Base-by-base conservation (phyloP, 495 filamentous ascomycete species). In the Hyaloscypha variabilis region DNA sequence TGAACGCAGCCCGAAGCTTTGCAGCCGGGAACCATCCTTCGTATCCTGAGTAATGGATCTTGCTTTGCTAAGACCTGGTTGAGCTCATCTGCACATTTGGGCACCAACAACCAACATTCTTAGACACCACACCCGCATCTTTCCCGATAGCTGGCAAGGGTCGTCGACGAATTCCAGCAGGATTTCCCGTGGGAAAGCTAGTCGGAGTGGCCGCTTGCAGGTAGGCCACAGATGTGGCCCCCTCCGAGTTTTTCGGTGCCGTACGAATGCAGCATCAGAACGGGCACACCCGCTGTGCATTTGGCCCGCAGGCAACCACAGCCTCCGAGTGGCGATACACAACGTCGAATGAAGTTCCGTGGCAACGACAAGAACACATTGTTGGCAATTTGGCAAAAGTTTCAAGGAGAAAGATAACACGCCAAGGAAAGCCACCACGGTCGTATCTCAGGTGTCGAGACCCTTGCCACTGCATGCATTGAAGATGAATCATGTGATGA, bases 401-500 rank as follows among this genome's bases (percentile, higher is more conserved):
- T 64, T 42, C 51, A 25, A 56, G 31, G 30, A 49, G 26, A 34
- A 36, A 49, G n/a, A 34, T 25, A 49, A 34, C 25, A 58, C 26
- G 25, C 54, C 29, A 4, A 56, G 53, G 8, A 21, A 34, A 3
- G 28, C 14, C 28, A 25, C 23, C 25, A 30, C 31, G 8, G 53
- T 36, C 25, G n/a, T 34, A 17, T 29, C 19, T 65, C 55, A 58
- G 26, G 39, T 34, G 36, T 26, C 21, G 23, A 46, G 19, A 59
- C 50, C 63, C 68, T 46, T 67, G 64, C 49, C 30, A 21, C 39
- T 67, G 60, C 65, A 58, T 60, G 61, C 68, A 67, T 66, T 17
- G 2, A 28, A 13, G 17, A 24, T 17, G 4, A 42, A 61, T 70
- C 68, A 70, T 70, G 68, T 70, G 68, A 67, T 63, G 53, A 58